Evolutionary conservation across 352 stramenopile species (phyloP), one percentile per base, ranked within the genome.

Genomic region (Phytophthora crassamura): DNA sequence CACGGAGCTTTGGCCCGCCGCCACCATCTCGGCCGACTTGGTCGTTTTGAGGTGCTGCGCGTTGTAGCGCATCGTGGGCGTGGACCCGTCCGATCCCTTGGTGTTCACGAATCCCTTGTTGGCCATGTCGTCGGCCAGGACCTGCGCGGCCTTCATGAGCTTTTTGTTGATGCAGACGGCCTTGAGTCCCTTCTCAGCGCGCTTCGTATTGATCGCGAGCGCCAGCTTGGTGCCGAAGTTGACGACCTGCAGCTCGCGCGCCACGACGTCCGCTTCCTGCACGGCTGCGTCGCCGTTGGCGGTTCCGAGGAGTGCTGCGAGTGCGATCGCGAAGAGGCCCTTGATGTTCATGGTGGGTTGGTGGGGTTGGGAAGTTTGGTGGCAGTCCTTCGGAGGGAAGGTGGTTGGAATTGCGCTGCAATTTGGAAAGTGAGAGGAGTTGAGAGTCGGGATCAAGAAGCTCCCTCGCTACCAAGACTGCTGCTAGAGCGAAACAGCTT

Each of bases 131-230:
- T 59, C 33, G 11, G 62, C 62, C 38, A 55, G 36, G 33, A 59
- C 56, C 35, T 72, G 62, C 25, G 67, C 62, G 28, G 67, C 64
- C 40, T 56, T 61, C 45, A 59, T 69, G 15, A 75, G 57, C 41
- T 72, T 75, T 60, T 35, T 62, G 50, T 81, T 81, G 50, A 81
- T 67, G 41, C 74, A 82, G 39, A 80, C 63, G 35, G 56, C 43
- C 11, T 54, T 43, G 33, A 82, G 64, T 4, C 72, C 75, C 28
- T 69, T 69, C 18, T 71, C 61, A 4, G 72, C 52, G 30, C 67
- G 74, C 59, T 78, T 77, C 18, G 45, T 43, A 56, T 77, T 78
- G 34, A 78, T 58, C 4, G 66, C 59, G 33, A 35, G 15, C 16
- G n/a, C n/a, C n/a, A 80, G 54, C 45, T 78, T 69, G 33, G 58